Base-by-base conservation (phyloP, 495 filamentous ascomycete genomes). In the Neurospora africana region DNA sequence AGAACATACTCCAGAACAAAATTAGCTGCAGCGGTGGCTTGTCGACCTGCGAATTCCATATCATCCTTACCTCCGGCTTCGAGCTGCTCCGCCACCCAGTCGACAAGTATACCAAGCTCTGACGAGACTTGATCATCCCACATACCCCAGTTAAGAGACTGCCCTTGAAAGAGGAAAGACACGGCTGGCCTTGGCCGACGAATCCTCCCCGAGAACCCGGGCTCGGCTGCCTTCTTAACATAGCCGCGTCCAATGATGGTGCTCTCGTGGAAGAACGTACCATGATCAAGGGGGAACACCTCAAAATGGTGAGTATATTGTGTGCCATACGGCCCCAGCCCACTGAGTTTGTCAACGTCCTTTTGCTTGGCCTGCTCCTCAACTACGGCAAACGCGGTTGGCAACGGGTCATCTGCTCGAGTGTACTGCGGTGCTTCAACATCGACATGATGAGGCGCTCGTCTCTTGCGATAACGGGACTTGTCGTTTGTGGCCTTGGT, bases 291-390 rank as follows among this genome's bases (percentile, higher is more conserved):
- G 35, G 93, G 90, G 47, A 82, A 84, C 37, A 93, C 79, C 69
- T 92, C 90, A 72, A 98, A 97, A 74, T 92, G 88, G 15, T 89
- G 84, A 1, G 92, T 86, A 76, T 96, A 97, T 30, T 84, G 83
- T 11, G 90, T 85, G 33, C 90, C 89, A 75, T 85, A 87, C 2
- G 85, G 85, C 2, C 84, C 87, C 7, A 93, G 78, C 7, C 90
- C 87, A 23, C 77, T 70, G 68, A 90, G 84, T 33, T 89, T 85
- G 33, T 79, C 81, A 4, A 44, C 47, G 5, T 53, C 27, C 4
- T 73, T 58, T 3, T 80, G 75, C 53, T 82, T 74, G 6, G 76
- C 75, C 13, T 44, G 40, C 17, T 71, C 61, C 5, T 75, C 74
- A 5, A 74, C 53, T 3, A 30, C 33, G 30, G 65, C 6, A 13